Conservation (phyloP, 2,329 filamentous ascomycete species). For the Claviceps pazoutovae region DNA sequence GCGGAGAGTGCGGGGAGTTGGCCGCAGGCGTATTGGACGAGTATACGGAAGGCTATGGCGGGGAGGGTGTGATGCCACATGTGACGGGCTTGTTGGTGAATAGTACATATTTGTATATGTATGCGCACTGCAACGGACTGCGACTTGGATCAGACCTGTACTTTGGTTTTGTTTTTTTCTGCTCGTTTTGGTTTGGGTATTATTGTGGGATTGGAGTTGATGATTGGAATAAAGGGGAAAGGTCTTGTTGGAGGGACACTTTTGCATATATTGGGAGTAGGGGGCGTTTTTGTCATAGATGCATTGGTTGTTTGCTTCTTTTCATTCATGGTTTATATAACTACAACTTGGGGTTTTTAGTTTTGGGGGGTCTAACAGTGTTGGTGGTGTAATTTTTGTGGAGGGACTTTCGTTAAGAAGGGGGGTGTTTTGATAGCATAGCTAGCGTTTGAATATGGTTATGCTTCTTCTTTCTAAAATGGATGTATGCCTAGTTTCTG, state of each 20-base stretch:
- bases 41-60: conserved; percentile 37
- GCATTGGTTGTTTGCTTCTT: neutral
- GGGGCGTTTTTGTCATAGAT: neutral
- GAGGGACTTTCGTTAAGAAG: neutral
- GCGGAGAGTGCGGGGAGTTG: conserved; percentile 40
- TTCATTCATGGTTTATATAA: neutral
- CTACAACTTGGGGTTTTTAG: neutral
- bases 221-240: neutral
- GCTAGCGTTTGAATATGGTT: conserved; percentile 1
- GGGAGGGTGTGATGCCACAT: conserved; percentile 13
- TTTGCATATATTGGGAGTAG: neutral
- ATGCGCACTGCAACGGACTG: too few species aligned
- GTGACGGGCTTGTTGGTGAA: too few species aligned
- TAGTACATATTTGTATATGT: too few species aligned
- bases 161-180: neutral
- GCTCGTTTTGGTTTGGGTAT: neutral
- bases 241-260: neutral
- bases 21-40: conserved; percentile 49
- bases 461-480: neutral
- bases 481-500: too few species aligned
- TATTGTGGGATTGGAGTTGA: neutral
- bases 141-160: neutral
- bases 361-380: neutral
- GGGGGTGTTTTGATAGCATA: conserved; percentile 7
- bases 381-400: neutral